Percentiles rank a stretch among this genome's conserved stretches.
Conservation (phyloP, 441 rosid genomes). For the Daphne laureola region DNA sequence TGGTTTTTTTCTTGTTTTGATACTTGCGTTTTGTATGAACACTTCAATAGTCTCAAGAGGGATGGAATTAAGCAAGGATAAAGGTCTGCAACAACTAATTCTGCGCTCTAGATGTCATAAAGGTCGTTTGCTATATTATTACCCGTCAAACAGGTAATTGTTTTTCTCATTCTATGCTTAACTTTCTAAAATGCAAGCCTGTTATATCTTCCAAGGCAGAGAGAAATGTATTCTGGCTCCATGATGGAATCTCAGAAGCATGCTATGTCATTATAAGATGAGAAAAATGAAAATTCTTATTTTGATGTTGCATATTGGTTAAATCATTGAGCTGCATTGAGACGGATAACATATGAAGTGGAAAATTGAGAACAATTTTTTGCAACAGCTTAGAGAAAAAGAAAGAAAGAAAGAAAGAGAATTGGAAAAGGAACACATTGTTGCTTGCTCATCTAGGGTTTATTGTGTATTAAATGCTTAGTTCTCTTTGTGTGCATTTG, state of each 20-base stretch:
- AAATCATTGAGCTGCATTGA: no score
- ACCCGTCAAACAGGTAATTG: constrained; percentile 58
- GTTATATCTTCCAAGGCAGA: not conserved
- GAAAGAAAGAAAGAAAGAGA: no score
- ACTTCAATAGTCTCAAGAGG: constrained; percentile 49
- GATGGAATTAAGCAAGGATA: constrained; percentile 30
- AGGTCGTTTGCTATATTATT: constrained; percentile 90
- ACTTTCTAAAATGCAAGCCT: not conserved
- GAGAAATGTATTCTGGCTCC: not conserved
- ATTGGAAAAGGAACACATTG: no score
- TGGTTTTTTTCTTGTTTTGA: not conserved
- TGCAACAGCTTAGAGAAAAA: no score
- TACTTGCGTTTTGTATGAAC: constrained; percentile 10
- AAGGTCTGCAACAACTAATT: constrained; percentile 66
- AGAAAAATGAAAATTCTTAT: no score
- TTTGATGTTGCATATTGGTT: no score
- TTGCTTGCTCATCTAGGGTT: no score
- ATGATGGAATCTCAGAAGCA: not conserved
- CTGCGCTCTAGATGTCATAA: constrained; percentile 76
- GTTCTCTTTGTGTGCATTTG: no score
- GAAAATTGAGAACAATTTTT: no score
- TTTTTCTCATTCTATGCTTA: constrained; percentile 5
- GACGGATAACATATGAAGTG: no score
- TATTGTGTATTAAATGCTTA: no score
- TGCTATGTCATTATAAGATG: no score